Conservation (phyloP, 1,139 yeast species). For the Debaryomyces fabryi region DNA sequence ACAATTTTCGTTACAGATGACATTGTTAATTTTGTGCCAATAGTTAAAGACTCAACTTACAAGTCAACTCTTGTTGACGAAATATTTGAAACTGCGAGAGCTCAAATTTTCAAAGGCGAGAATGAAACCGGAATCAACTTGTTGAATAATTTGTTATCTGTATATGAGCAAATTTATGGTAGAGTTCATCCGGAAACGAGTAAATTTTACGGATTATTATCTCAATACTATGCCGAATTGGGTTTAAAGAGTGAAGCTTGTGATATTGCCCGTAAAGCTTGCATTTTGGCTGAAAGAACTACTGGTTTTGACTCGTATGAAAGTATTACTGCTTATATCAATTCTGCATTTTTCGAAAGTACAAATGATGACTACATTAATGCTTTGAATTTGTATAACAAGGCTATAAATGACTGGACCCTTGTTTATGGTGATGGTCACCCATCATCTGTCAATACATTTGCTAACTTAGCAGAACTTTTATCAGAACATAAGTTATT, state of each 20-base stretch:
- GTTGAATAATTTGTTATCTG: conserved; percentile 67
- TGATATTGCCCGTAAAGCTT: conserved; percentile 70
- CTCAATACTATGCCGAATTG: conserved; percentile 68
- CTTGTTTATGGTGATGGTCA: conserved; percentile 60
- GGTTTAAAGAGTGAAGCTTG: conserved; percentile 63
- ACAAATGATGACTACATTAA: conserved; percentile 60
- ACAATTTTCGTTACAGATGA: conserved; percentile 61
- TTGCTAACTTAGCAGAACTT: conserved; percentile 63
- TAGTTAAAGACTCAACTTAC: conserved; percentile 70
- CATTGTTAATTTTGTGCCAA: conserved; percentile 69
- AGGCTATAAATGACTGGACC: conserved; percentile 64
- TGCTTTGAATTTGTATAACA: conserved; percentile 63
- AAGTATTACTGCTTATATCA: conserved; percentile 69
- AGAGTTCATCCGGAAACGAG: conserved; percentile 79
- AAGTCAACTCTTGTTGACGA: conserved; percentile 74
- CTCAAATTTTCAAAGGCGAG: conserved; percentile 46
- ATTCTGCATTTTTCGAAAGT: conserved; percentile 74
- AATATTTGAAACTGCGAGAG: conserved; percentile 70
- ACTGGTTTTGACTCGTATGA: conserved; percentile 81
- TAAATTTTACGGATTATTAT: conserved; percentile 62
- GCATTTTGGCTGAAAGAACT: conserved; percentile 75
- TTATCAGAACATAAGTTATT: conserved; percentile 53
- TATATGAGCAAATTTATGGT: conserved; percentile 86
- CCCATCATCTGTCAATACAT: conserved; percentile 69
- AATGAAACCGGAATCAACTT: conserved; percentile 57